Evolutionary conservation across 768 basidiomycete genomes (phyloP).

Genomic region (Pisolithus orientalis): DNA sequence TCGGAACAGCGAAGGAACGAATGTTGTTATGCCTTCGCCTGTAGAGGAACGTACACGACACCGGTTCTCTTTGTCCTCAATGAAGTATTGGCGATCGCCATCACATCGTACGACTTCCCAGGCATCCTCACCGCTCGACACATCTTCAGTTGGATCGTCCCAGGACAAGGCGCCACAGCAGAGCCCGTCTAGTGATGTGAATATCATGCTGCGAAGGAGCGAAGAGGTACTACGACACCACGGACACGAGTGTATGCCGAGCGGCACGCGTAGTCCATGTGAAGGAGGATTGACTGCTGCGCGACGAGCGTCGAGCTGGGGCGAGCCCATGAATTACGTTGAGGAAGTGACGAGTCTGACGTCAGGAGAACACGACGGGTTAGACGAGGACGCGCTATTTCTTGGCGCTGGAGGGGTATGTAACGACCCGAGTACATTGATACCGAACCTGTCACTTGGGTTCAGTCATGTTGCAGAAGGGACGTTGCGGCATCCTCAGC

Average conservation of each 20-base stretch:
- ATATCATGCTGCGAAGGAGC: conserved; percentile 29
- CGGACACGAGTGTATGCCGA: conserved; percentile 21
- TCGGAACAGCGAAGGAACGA: conserved; percentile 15
- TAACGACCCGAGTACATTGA: conserved; percentile 24
- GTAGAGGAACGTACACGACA: conserved; percentile 18
- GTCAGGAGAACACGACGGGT: conserved; percentile 38
- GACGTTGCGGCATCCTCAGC: conserved; percentile 25
- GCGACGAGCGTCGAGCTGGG: conserved; percentile 63
- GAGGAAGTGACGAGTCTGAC: conserved; percentile 40
- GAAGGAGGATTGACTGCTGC: conserved; percentile 34
- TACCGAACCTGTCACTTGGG: conserved; percentile 31
- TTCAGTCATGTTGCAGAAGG: conserved; percentile 19
- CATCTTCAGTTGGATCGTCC: conserved; percentile 27
- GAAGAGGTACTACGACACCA: conserved; percentile 38
- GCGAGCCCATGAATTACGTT: conserved; percentile 37
- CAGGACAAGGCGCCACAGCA: conserved; percentile 13
- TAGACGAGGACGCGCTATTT: conserved; percentile 48
- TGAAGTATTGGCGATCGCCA: conserved; percentile 17
- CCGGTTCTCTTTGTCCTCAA: conserved; percentile 26
- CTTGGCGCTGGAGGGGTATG: conserved; percentile 45
- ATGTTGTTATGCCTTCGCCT: conserved; percentile 14
- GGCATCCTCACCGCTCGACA: conserved; percentile 26
- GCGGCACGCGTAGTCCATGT: conserved; percentile 20
- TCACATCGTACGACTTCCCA: conserved; percentile 20
- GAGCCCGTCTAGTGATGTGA: conserved; percentile 11